Conservation (phyloP, 1,139 yeast genomes). For the Kurtzmaniella quercitrusa region DNA sequence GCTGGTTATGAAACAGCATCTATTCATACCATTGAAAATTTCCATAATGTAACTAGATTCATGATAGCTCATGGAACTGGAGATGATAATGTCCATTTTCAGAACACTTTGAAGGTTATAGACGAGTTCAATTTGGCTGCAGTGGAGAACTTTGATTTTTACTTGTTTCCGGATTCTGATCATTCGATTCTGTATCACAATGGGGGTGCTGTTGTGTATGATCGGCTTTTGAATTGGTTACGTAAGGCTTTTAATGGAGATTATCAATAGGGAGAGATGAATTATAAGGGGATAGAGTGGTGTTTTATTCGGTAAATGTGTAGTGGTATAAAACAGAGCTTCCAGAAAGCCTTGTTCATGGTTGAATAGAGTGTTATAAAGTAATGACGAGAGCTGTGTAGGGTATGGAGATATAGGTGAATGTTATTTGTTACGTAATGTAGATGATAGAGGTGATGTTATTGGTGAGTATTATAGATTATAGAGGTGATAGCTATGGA, state of each 20-base stretch:
- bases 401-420: too few relatives aligned
- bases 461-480: too few relatives aligned
- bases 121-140: slow-evolving; percentile 56
- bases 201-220: slow-evolving; percentile 62
- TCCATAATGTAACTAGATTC: slow-evolving; percentile 53
- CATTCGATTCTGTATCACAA: slow-evolving; percentile 69
- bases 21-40: slow-evolving; percentile 45
- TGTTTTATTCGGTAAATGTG: too few relatives aligned
- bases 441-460: too few relatives aligned
- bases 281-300: too few relatives aligned
- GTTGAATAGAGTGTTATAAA: too few relatives aligned
- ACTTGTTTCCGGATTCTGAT: slow-evolving; percentile 76
- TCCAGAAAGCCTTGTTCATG: too few relatives aligned
- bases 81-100: slow-evolving; percentile 80
- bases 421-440: too few relatives aligned
- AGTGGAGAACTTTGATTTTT: slow-evolving; percentile 68
- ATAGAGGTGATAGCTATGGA: too few relatives aligned
- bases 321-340: too few relatives aligned
- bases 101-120: slow-evolving; percentile 60
- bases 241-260: slow-evolving; percentile 47
- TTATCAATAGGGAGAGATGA: not conserved
- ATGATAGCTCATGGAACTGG: slow-evolving; percentile 77
- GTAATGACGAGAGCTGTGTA: too few relatives aligned
- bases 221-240: slow-evolving; percentile 59
- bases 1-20: slow-evolving; percentile 53